Conservation (phyloP, 805 yeast genomes). For the Schwanniomyces vanrijiae region DNA sequence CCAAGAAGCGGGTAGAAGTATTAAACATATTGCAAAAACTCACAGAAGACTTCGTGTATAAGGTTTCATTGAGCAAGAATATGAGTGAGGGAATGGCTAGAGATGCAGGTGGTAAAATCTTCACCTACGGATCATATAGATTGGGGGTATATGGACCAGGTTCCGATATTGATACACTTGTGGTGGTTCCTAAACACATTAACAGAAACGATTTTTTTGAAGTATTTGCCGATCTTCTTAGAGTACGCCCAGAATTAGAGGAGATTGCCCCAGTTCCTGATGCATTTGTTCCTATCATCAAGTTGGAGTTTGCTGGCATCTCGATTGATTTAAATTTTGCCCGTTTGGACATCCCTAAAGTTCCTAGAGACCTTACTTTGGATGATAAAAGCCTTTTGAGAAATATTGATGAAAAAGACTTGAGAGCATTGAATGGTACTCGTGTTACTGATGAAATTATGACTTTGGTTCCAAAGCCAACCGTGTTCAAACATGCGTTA, state of each 20-base stretch:
- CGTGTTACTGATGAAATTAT: conserved; percentile 95
- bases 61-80: conserved; percentile 75
- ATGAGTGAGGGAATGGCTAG: conserved; percentile 97
- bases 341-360: conserved; percentile 75
- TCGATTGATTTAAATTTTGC: conserved; percentile 91
- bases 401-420: conserved; percentile 88
- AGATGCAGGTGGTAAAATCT: conserved; percentile 98
- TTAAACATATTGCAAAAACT: conserved; percentile 69
- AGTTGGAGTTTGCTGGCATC: conserved; percentile 85
- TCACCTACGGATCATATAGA: conserved; percentile 91
- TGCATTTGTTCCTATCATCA: conserved; percentile 96
- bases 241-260: conserved; percentile 77
- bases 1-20: conserved; percentile 77
- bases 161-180: conserved; percentile 92
- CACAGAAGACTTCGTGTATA: conserved; percentile 78
- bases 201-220: conserved; percentile 85
- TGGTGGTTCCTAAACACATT: conserved; percentile 97
- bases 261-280: conserved; percentile 94
- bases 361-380: conserved; percentile 71
- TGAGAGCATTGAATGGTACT: conserved; percentile 91
- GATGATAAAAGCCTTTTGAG: conserved; percentile 82
- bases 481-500: conserved; percentile 88
- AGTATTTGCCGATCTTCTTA: conserved; percentile 69
- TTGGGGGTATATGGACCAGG: conserved; percentile 98
- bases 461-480: conserved; percentile 85